These are phyloP conservation scores for Mycena capillaripes DNA, from an alignment of 768 basidiomycete species.

Conservation along the genomic window DNA sequence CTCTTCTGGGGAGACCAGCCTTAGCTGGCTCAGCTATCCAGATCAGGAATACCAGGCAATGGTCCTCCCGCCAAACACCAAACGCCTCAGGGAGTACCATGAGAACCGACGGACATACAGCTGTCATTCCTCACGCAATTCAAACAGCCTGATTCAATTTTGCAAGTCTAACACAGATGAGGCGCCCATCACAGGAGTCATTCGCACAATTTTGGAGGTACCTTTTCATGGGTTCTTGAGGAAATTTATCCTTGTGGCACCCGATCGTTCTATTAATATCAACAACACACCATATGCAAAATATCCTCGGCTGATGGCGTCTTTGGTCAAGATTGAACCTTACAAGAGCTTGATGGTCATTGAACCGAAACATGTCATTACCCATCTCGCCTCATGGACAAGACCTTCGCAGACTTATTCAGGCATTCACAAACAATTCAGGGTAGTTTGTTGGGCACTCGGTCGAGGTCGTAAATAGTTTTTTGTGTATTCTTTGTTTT, in stretches of 20 bases:
- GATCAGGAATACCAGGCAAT: neutral
- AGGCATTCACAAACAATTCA: slow-evolving; percentile 28
- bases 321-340: slow-evolving; percentile 37
- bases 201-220: neutral
- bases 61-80: slow-evolving; percentile 20
- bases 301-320: slow-evolving; percentile 33
- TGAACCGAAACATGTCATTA: slow-evolving; percentile 42
- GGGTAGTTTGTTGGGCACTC: slow-evolving; percentile 40
- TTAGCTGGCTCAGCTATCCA: slow-evolving; percentile 4
- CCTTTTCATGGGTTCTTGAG: slow-evolving; percentile 7
- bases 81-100: slow-evolving; percentile 14
- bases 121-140: slow-evolving; percentile 4
- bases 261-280: slow-evolving; percentile 9
- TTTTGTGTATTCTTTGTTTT: slow-evolving; percentile 14
- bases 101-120: slow-evolving; percentile 16
- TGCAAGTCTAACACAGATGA: neutral
- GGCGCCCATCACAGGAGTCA: neutral
- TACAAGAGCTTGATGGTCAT: slow-evolving; percentile 37
- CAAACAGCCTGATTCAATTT: slow-evolving; percentile 20
- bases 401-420: slow-evolving; percentile 41
- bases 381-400: slow-evolving; percentile 39
- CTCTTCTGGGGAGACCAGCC: neutral
- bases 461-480: slow-evolving; percentile 37
- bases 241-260: slow-evolving; percentile 4
- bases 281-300: slow-evolving; percentile 35